Evolutionary conservation across 139 green algal species (phyloP), one percentile per base, ranked within the genome.

Genomic region (Tetradesmus lagerheimii): DNA sequence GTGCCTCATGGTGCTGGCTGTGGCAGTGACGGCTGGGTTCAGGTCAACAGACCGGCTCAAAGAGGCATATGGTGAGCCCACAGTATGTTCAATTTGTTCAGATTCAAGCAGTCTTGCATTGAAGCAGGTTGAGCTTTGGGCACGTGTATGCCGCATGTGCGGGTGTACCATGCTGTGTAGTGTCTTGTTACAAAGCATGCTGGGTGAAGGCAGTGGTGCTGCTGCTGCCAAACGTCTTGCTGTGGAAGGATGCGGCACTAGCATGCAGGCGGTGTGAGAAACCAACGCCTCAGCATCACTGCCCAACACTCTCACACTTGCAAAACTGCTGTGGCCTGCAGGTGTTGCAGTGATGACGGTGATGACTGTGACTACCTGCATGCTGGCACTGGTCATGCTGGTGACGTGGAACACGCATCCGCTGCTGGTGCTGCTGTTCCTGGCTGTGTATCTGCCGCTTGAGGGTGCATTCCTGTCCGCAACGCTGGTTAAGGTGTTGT

Each of bases 301-400:
- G n/a, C n/a, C n/a, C n/a, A n/a, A n/a, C n/a, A n/a, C n/a, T n/a
- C n/a, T n/a, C n/a, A n/a, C n/a, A n/a, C n/a, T n/a, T n/a, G n/a
- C n/a, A n/a, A n/a, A n/a, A 34, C 0, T 75, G 43, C 35, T 31
- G 34, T 53, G 34, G 1, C 38, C 31, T 87, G 53, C 81, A 87
- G 81, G 81, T 87, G 83, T 88, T 39, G 83, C 83, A 53, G 83
- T 88, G 23, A 88, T 88, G 83, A 80, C 57, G 35, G 83, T 88
- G 50, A 88, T 88, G 83, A 80, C 83, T 29, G 11, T 88, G 11
- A 88, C 57, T 1, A 88, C 83, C 4, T 20, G 76, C 29, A 20
- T 88, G 35, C 3, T 53, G 53, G 35, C 34, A 8, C 53, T 88
- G 25, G 83, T 88, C 47, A 88, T 88, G 83, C 27, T 88, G 57